These are phyloP conservation scores for Diospyros kaki DNA, from an alignment of 148 eudicot genomes.

Conservation along the genomic window DNA sequence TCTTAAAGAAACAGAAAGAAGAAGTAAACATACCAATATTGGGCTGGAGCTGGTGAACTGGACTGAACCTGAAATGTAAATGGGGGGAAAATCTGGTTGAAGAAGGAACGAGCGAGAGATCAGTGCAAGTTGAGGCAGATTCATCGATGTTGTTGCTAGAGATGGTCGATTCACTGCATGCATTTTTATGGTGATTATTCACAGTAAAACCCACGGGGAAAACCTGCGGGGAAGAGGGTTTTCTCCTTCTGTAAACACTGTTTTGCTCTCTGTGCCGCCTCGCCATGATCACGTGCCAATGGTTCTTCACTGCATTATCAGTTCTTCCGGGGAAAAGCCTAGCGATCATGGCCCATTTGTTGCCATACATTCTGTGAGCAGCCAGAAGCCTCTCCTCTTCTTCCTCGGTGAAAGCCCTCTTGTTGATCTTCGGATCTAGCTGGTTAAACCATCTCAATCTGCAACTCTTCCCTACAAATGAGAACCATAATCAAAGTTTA, in stretches of 20 bases:
- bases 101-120: constrained; percentile 28
- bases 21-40: constrained; percentile 13
- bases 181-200: neutral
- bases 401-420: constrained; percentile 44
- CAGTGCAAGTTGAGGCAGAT: constrained; percentile 23
- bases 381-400: constrained; percentile 55
- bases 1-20: neutral
- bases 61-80: constrained; percentile 21
- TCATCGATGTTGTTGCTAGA: constrained; percentile 5
- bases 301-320: constrained; percentile 72
- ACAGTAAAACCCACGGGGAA: neutral
- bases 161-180: constrained; percentile 17
- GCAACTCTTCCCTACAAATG: constrained; percentile 59
- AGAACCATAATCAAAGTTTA: too few species aligned
- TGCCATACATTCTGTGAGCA: constrained; percentile 50
- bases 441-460: constrained; percentile 78
- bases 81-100: constrained; percentile 13
- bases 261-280: constrained; percentile 41
- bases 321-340: constrained; percentile 60
- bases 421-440: constrained; percentile 57
- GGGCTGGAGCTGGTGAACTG: constrained; percentile 10
- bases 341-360: constrained; percentile 73
- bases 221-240: neutral
- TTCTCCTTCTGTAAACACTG: constrained; percentile 34
- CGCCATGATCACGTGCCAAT: constrained; percentile 71